Evolutionary conservation across 768 basidiomycete species (phyloP).

Genomic region (Serendipita vermifera): DNA sequence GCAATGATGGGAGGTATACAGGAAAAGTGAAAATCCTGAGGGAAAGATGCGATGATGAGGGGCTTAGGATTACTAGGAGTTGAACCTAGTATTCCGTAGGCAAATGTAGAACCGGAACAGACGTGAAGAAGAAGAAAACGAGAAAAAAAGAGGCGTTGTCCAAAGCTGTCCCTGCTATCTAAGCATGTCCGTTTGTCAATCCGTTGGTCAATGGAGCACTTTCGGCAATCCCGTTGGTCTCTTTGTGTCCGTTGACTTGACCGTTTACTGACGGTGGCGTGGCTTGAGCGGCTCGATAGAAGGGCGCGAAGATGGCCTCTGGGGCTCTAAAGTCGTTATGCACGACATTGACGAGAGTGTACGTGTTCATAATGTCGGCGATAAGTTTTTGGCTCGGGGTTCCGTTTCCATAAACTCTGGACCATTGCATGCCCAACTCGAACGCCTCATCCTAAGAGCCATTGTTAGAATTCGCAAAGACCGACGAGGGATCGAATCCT

Average conservation of each 20-base stretch:
- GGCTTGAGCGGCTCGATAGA: conserved; percentile 27
- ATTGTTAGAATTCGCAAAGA: conserved; percentile 11
- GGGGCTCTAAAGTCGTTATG: conserved; percentile 88
- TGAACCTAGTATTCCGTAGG: conserved; percentile 10
- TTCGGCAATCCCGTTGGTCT: too few relatives aligned
- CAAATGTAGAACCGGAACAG: background rate
- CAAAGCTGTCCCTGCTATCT: too few relatives aligned
- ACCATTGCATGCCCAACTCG: conserved; percentile 87
- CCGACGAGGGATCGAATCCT: conserved; percentile 15
- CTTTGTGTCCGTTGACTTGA: too few relatives aligned
- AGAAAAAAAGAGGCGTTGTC: background rate
- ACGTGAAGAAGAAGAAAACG: background rate
- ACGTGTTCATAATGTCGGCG: conserved; percentile 62
- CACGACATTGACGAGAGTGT: conserved; percentile 85
- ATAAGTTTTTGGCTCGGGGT: conserved; percentile 67
- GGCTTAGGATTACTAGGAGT: background rate
- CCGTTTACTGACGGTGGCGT: background rate
- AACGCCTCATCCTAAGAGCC: conserved; percentile 83
- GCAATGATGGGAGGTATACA: too few relatives aligned
- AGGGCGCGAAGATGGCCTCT: conserved; percentile 76
- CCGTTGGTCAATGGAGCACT: too few relatives aligned
- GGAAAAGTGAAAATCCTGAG: too few relatives aligned
- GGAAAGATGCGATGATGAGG: conserved; percentile 8
- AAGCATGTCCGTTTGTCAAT: too few relatives aligned
- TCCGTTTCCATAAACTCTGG: conserved; percentile 64